Evolutionary conservation across 2,329 filamentous ascomycete genomes (phyloP).

Genomic region (Colletotrichum eleusines): DNA sequence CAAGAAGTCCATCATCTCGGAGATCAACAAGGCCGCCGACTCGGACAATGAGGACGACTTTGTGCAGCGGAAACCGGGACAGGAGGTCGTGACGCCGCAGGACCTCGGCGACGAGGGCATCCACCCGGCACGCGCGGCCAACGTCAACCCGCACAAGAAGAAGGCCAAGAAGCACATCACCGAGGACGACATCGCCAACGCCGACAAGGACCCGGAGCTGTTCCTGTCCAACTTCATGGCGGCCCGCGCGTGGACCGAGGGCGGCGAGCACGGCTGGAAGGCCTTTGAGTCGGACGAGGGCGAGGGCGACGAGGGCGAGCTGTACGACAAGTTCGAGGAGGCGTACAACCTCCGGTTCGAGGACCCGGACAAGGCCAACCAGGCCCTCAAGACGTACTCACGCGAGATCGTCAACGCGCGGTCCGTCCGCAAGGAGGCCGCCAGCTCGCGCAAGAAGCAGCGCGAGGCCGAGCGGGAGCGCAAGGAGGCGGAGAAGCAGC

Average conservation of each 20-base stretch:
- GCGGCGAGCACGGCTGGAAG: conserved; percentile 74
- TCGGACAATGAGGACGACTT: conserved; percentile 71
- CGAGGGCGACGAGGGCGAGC: conserved; percentile 74
- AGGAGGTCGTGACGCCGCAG: conserved; percentile 45
- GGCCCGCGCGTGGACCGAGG: conserved; percentile 87
- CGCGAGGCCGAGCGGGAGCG: conserved; percentile 82
- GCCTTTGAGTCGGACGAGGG: conserved; percentile 95
- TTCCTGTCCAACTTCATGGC: conserved; percentile 97
- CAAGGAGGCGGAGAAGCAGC: conserved; percentile 82
- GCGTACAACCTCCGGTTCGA: conserved; percentile 98
- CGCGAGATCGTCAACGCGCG: conserved; percentile 85
- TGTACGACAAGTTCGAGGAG: conserved; percentile 82
- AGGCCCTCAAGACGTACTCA: conserved; percentile 88
- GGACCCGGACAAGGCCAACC: conserved; percentile 88
- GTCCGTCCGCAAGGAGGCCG: conserved; percentile 87
- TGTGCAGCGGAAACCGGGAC: conserved; percentile 78
- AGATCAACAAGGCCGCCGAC: conserved; percentile 77
- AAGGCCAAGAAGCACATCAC: conserved; percentile 56
- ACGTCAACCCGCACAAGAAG: conserved; percentile 52
- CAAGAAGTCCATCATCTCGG: conserved; percentile 80
- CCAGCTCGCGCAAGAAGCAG: conserved; percentile 79
- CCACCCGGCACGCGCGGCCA: conserved; percentile 66
- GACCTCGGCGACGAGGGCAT: conserved; percentile 56
- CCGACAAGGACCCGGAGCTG: conserved; percentile 89
- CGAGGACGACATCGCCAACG: conserved; percentile 76